Evolutionary conservation across 805 yeast species (phyloP).

Genomic region (Lachancea meyersii): DNA sequence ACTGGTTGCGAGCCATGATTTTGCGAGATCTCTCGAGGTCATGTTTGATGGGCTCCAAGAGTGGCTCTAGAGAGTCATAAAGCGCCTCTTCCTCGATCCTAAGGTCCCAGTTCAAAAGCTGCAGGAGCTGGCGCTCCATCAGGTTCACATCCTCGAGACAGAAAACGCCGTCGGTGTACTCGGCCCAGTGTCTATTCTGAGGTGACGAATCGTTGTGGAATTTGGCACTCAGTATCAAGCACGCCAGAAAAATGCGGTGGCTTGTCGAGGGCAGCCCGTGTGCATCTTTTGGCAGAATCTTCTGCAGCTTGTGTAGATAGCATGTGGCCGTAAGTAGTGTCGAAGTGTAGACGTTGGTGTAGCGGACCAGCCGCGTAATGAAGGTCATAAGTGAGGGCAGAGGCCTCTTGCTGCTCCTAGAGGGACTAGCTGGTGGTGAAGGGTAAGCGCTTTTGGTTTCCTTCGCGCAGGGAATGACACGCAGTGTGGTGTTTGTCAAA

Average conservation of each 20-base stretch:
- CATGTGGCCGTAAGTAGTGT: constrained; percentile 68
- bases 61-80: constrained; percentile 57
- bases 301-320: constrained; percentile 55
- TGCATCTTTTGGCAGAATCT: constrained; percentile 61
- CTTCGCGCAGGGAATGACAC: constrained; percentile 55
- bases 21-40: constrained; percentile 32
- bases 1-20: constrained; percentile 11
- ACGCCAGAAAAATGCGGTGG: constrained; percentile 70
- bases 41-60: constrained; percentile 66
- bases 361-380: constrained; percentile 62
- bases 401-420: constrained; percentile 4
- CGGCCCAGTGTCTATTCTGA: constrained; percentile 73
- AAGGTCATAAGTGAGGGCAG: constrained; percentile 68
- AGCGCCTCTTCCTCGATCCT: constrained; percentile 64
- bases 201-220: constrained; percentile 75
- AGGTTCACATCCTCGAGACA: constrained; percentile 61
- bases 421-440: constrained; percentile 22
- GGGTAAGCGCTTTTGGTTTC: constrained; percentile 33
- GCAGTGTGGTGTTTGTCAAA: constrained; percentile 58
- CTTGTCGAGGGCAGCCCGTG: constrained; percentile 75
- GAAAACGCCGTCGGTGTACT: constrained; percentile 70
- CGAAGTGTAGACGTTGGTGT: constrained; percentile 76
- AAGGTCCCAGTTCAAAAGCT: constrained; percentile 65
- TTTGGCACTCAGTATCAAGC: constrained; percentile 66
- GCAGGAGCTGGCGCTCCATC: constrained; percentile 73